Evolutionary conservation across 2,329 filamentous ascomycete genomes (phyloP), one percentile per base, ranked within the genome.

Genomic region (Fusarium sp.): DNA sequence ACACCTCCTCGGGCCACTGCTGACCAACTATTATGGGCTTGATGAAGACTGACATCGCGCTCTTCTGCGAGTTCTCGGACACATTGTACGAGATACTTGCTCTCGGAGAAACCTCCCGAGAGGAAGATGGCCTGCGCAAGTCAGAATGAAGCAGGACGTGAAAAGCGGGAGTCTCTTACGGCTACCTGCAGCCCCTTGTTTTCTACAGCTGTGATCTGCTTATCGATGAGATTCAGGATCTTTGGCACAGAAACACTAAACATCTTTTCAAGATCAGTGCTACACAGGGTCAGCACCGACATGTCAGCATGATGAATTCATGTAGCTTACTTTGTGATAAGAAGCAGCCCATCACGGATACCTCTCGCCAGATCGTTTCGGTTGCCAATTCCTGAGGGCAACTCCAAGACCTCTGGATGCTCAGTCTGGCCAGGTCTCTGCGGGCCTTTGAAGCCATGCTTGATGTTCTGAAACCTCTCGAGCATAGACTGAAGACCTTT

Each of bases 1-100:
- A 62, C 58, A 8, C 55, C 58, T 49, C 58, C 58, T 27, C 57
- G 49, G 8, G 58, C 43, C 2, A 62, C 58, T 8, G 58, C 55
- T 15, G 58, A 44, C 58, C 58, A 62, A 10, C 55, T 62, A 13
- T 52, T 44, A 29, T 25, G 33, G 23, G 37, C 9, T 41, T 14
- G 36, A 39, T 36, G 27, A 55, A 45, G 11, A 33, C 36, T 19
- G 13, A 62, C 23, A 3, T 35, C 53, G 15, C 55, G 50, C 0
- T 36, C 37, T 1, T 39, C 44, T 6, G 58, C 43, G 17, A 55
- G 51, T 2, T 42, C n/a, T 9, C 25, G 33, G 4, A 62, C 33
- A 14, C 50, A 36, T 5, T 45, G 45, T 1, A 33, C 35, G 15
- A 62, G 47, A 27, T 62, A 62, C 23, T 38, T 35, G 10, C 51